Evolutionary conservation across 331 rosid genomes (phyloP), one percentile per base, ranked within the genome.

Genomic region (Rosa hybrid): DNA sequence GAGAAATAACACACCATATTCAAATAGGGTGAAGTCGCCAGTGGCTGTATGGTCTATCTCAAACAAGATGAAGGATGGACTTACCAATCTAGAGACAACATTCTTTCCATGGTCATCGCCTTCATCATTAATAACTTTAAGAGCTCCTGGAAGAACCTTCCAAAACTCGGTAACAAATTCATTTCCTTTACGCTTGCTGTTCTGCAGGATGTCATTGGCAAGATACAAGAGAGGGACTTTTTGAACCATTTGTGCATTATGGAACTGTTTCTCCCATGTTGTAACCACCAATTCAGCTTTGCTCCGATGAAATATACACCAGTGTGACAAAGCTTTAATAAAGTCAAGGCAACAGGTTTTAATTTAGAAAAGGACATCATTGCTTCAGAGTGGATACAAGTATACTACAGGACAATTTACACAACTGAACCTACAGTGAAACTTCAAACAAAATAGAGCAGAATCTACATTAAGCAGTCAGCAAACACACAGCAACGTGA

Each of bases 161-260:
- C 98, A 94, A 86, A 92, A 94, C 80, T 90, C 98, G 0, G 89
- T 46, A 57, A 94, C 98, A 79, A 94, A 94, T 81, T 94, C 98
- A 81, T 94, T 92, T 86, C 98, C 98, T 71, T 94, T 94, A 27
- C 92, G 91, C 88, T 91, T 92, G 85, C 98, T 92, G 82, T 94
- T 94, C 89, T 94, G 98, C 70, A 94, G 81, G 81, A 94, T 91
- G 89, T 94, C 98, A 84, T 94, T 92, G 12, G 98, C 96, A 78
- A 94, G 97, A 80, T 91, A 92, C 74, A 94, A 82, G 71, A 94
- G 94, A 54, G 92, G 94, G 44, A 94, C 89, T 88, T 83, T 90
- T 71, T 89, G 94, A 75, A 27, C 82, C 88, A 89, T 86, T 83
- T 91, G 86, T 48, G 94, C 89, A 76, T 76, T 76, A 71, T 86